Conservation (phyloP, 2,329 filamentous ascomycete genomes). For the Paraphaeosphaeria minitans region DNA sequence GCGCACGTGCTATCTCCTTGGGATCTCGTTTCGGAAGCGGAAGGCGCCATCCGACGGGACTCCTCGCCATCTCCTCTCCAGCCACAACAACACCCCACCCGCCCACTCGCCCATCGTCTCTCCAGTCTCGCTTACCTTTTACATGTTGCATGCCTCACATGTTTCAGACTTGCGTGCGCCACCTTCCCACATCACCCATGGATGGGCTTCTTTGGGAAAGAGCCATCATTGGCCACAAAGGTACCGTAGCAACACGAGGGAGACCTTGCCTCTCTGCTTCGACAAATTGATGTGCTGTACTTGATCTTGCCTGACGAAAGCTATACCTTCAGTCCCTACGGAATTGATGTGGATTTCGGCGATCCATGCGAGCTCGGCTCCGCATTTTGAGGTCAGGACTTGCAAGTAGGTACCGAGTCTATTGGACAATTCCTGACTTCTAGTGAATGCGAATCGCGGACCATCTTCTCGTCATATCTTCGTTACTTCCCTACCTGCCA, state of each 20-base stretch:
- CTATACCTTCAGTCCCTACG: background rate
- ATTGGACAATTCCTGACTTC: background rate
- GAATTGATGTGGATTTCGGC: constrained; percentile 22
- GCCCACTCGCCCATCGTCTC: background rate
- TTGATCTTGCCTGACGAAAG: background rate
- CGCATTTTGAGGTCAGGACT: constrained; percentile 21
- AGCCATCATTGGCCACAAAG: no score
- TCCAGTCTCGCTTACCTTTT: background rate
- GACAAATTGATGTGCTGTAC: constrained; percentile 45
- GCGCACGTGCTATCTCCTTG: background rate
- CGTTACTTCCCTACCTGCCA: background rate
- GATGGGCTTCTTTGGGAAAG: no score
- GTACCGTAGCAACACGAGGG: constrained; percentile 58
- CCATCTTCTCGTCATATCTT: background rate
- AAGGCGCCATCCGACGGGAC: background rate
- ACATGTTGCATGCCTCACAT: background rate
- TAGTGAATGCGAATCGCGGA: background rate
- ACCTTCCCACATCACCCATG: no score
- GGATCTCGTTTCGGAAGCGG: background rate
- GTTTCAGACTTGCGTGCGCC: no score
- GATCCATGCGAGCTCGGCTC: background rate
- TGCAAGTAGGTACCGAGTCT: constrained; percentile 21
- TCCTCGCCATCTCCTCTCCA: background rate
- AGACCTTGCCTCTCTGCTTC: constrained; percentile 54
- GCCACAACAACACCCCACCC: background rate